A percentile compares a stretch with the other conserved stretches of the same genome.
Conservation (phyloP, 805 yeast species). For the Schizosaccharomyces octosporus region DNA sequence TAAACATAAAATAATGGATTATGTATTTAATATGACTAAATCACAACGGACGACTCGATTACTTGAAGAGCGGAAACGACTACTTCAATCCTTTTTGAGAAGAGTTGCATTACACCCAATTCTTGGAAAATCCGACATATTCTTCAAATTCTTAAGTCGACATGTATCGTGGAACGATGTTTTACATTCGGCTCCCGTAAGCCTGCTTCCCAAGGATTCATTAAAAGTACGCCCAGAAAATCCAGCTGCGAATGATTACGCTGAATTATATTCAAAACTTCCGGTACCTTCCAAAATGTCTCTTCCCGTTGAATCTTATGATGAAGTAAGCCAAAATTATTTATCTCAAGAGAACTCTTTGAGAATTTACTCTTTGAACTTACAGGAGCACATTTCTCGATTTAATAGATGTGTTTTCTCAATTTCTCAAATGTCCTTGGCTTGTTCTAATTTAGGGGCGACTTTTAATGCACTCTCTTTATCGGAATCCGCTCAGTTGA, state of each 20-base stretch:
- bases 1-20: conserved; percentile 37
- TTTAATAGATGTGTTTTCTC: background rate
- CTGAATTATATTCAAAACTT: background rate
- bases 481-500: conserved; percentile 17
- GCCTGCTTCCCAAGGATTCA: conserved; percentile 26
- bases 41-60: conserved; percentile 20
- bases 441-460: conserved; percentile 57
- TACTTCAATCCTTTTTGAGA: conserved; percentile 46
- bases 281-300: background rate
- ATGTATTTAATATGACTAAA: conserved; percentile 21
- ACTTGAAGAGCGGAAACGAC: conserved; percentile 47
- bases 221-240: conserved; percentile 36
- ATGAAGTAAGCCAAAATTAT: background rate
- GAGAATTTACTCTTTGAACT: background rate
- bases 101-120: conserved; percentile 29
- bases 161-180: conserved; percentile 67
- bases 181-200: conserved; percentile 28
- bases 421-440: conserved; percentile 28
- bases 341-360: background rate
- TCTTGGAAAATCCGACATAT: conserved; percentile 23
- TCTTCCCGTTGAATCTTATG: background rate
- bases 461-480: conserved; percentile 35
- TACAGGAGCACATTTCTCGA: background rate
- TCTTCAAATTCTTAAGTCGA: conserved; percentile 64
- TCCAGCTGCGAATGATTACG: conserved; percentile 20